Conservation (phyloP, 202 grass and related monocot species). For the Panicum hallii region DNA sequence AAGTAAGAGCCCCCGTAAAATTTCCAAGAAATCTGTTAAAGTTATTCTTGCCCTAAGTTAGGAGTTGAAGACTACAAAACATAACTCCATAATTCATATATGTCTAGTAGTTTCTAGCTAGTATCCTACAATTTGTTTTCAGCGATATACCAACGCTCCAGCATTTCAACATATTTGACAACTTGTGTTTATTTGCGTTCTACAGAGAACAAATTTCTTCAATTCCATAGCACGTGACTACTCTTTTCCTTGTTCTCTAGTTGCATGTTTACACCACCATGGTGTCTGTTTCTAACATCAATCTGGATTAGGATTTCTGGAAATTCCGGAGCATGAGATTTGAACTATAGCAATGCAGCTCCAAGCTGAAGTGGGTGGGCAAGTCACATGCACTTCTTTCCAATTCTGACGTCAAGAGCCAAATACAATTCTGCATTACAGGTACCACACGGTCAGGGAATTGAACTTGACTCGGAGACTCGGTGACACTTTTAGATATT, state of each 20-base stretch:
- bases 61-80: not conserved
- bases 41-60: not conserved
- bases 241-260: not conserved
- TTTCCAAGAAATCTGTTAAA: conserved; percentile 18
- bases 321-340: conserved; percentile 17
- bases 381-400: not conserved
- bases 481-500: not conserved
- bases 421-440: conserved; percentile 4
- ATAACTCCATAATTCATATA: not conserved
- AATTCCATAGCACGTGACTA: not conserved
- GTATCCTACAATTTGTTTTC: not conserved
- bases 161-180: not conserved
- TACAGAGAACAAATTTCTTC: conserved; percentile 3
- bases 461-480: not conserved
- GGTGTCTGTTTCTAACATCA: not conserved
- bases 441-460: conserved; percentile 1
- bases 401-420: not conserved
- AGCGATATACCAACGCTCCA: not conserved
- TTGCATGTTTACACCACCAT: not conserved
- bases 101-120: not conserved
- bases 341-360: conserved; percentile 12
- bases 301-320: not conserved
- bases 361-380: not conserved
- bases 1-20: not conserved
- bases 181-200: not conserved